Conservation (phyloP, 139 green algal species). For the Chlorella sp. region DNA sequence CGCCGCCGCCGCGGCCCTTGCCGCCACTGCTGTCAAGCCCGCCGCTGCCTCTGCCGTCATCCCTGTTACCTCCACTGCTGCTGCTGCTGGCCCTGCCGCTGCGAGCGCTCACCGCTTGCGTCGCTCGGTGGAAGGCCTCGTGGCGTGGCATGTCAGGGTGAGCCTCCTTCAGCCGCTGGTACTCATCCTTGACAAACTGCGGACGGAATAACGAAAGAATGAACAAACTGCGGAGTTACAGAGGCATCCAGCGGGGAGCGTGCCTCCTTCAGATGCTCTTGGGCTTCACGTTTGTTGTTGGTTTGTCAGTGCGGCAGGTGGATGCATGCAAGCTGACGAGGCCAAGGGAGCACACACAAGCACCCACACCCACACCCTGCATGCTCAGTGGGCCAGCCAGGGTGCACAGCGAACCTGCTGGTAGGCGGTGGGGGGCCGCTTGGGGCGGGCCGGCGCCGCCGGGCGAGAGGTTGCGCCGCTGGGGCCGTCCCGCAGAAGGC, state of each 20-base stretch:
- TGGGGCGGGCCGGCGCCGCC: background rate
- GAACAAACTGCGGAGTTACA: too few species aligned
- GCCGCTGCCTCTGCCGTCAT: background rate
- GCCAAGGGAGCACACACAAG: too few species aligned
- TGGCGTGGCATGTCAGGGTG: background rate
- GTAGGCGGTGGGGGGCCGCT: background rate
- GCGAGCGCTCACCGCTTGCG: background rate
- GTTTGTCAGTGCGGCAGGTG: too few species aligned
- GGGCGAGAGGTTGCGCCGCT: background rate
- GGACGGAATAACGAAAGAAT: too few species aligned
- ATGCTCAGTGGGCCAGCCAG: too few species aligned
- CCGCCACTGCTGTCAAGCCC: background rate
- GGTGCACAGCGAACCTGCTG: too few species aligned
- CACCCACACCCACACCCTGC: too few species aligned
- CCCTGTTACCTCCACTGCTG: background rate
- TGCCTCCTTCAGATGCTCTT: too few species aligned
- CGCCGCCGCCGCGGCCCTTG: background rate
- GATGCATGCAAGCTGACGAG: too few species aligned
- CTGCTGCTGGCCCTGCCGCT: background rate
- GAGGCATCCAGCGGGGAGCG: too few species aligned
- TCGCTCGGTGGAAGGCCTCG: background rate
- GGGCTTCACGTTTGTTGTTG: too few species aligned
- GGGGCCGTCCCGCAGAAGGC: background rate
- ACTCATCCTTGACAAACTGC: background rate
- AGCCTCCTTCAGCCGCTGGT: background rate